Evolutionary conservation across 192 early-diverging fungal species (phyloP).

Genomic region (Phlyctochytrium arcticum): DNA sequence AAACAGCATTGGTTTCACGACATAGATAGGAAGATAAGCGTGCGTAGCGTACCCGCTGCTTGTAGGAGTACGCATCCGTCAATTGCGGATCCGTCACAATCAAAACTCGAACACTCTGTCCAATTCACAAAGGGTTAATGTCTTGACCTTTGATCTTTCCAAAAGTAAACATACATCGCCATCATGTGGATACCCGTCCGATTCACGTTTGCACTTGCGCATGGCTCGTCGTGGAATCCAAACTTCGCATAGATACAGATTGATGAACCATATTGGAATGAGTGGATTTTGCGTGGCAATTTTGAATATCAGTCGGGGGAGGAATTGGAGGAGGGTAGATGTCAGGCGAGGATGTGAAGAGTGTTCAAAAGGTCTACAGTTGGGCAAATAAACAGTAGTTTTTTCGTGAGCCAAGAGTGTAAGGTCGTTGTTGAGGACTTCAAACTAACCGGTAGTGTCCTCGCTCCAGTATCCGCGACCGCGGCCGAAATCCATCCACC

Average conservation of each 20-base stretch:
- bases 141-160: slow-evolving; percentile 23
- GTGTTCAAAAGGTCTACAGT: too few relatives aligned
- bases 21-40: background rate
- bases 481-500: too few relatives aligned
- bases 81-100: slow-evolving; percentile 91
- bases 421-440: too few relatives aligned
- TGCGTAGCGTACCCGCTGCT: slow-evolving; percentile 26
- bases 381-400: too few relatives aligned
- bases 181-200: background rate
- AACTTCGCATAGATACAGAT: slow-evolving; percentile 40
- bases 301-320: background rate
- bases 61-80: slow-evolving; percentile 86
- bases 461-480: too few relatives aligned
- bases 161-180: slow-evolving; percentile 26
- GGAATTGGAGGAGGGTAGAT: too few relatives aligned
- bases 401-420: too few relatives aligned
- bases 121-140: background rate
- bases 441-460: too few relatives aligned
- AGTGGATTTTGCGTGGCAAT: slow-evolving; percentile 28
- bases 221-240: too few relatives aligned
- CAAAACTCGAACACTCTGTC: slow-evolving; percentile 35
- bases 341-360: too few relatives aligned
- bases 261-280: slow-evolving; percentile 37
- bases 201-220: too few relatives aligned
- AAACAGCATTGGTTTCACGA: background rate